Evolutionary conservation across 2,329 filamentous ascomycete genomes (phyloP).

Genomic region (Leptographium flavum): DNA sequence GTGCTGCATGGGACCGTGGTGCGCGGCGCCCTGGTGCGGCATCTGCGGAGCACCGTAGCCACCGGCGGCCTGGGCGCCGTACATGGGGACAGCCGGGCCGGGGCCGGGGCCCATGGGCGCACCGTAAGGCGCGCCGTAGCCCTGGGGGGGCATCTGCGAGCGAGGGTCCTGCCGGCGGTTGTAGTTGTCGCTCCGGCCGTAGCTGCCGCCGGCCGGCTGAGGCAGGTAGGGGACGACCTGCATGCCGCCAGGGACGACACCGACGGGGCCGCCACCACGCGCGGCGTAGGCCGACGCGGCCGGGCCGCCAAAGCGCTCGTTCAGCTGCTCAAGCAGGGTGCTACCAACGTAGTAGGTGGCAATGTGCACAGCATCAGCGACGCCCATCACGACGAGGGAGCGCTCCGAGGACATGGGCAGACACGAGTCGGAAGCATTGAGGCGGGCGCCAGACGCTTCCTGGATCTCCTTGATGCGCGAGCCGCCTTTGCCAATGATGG

Average conservation of each 20-base stretch:
- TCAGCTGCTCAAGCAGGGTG: slow-evolving; percentile 94
- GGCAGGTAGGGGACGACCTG: slow-evolving; percentile 97
- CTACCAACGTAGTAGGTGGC: slow-evolving; percentile 97
- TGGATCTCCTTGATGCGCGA: slow-evolving; percentile 96
- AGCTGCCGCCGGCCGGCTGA: slow-evolving; percentile 83
- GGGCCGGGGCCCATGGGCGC: slow-evolving; percentile 47
- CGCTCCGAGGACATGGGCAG: slow-evolving; percentile 91
- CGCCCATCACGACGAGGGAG: slow-evolving; percentile 93
- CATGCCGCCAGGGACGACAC: slow-evolving; percentile 92
- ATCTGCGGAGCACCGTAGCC: slow-evolving; percentile 73
- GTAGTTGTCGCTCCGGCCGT: slow-evolving; percentile 79
- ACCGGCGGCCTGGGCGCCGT: slow-evolving; percentile 51
- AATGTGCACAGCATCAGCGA: slow-evolving; percentile 96
- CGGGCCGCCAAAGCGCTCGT: slow-evolving; percentile 88
- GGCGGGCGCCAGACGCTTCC: slow-evolving; percentile 86
- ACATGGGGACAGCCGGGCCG: slow-evolving; percentile 50
- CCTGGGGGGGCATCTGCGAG: slow-evolving; percentile 58
- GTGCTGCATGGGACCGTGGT: slow-evolving; percentile 40
- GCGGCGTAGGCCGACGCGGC: slow-evolving; percentile 97
- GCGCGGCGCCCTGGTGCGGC: slow-evolving; percentile 49
- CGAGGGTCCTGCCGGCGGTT: slow-evolving; percentile 61
- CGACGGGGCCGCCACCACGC: slow-evolving; percentile 81
- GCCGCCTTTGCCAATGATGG: slow-evolving; percentile 95
- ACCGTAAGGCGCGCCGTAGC: slow-evolving; percentile 63
- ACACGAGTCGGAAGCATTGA: slow-evolving; percentile 93